Percentiles rank a stretch among this genome's conserved stretches.
phyloP scores from a whole-genome alignment of 495 filamentous ascomycete species.

The Penicillium pancosmium region DNA sequence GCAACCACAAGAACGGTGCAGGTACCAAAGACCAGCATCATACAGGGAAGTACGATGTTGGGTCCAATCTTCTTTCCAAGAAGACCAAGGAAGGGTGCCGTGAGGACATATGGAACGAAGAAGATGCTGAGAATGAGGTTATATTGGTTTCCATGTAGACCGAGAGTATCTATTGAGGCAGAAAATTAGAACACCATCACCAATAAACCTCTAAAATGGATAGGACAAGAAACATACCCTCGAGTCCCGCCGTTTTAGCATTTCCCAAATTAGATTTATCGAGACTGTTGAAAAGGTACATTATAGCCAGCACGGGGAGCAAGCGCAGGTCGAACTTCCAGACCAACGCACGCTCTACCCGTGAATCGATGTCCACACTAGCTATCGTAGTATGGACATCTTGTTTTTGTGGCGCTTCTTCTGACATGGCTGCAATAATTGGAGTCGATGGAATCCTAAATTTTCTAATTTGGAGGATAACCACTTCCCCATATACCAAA shows the following conservation, averaged over 20 bases:
- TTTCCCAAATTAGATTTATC: slow-evolving; percentile 72
- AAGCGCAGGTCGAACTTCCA: slow-evolving; percentile 64
- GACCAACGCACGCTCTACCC: slow-evolving; percentile 18
- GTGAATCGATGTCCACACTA: slow-evolving; percentile 21
- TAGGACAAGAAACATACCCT: slow-evolving; percentile 32
- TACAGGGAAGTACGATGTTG: slow-evolving; percentile 61
- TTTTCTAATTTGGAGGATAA: background rate
- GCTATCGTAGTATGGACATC: slow-evolving; percentile 12
- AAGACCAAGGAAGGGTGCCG: slow-evolving; percentile 67
- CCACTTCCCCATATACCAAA: background rate
- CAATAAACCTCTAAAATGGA: background rate
- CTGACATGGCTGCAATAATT: slow-evolving; percentile 9
- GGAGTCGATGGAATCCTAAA: background rate
- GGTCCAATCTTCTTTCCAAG: slow-evolving; percentile 69
- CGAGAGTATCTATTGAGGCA: slow-evolving; percentile 40
- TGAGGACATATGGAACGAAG: slow-evolving; percentile 77
- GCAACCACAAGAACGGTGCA: slow-evolving; percentile 60
- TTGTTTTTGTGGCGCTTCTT: slow-evolving; percentile 10
- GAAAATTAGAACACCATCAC: background rate
- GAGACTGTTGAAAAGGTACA: slow-evolving; percentile 69
- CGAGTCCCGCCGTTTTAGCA: slow-evolving; percentile 65
- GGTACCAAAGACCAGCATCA: slow-evolving; percentile 69
- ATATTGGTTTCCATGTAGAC: slow-evolving; percentile 65
- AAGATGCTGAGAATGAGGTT: slow-evolving; percentile 74
- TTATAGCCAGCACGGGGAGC: slow-evolving; percentile 63